These are phyloP conservation scores for Neurospora sublineolata DNA, from an alignment of 495 filamentous ascomycete species.

Conservation along the genomic window DNA sequence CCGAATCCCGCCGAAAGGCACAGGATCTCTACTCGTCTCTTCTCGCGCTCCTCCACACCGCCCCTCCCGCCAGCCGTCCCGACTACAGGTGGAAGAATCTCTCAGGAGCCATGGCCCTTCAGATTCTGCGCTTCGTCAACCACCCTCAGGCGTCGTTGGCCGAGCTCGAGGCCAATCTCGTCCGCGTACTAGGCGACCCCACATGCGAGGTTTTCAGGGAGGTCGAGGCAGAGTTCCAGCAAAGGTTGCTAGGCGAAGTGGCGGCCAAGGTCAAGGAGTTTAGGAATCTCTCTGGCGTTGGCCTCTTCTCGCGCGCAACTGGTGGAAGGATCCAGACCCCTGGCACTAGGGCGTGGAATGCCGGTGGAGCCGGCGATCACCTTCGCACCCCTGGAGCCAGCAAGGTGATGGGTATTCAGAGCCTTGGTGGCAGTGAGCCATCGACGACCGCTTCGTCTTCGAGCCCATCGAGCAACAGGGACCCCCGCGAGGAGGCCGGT, in stretches of 20 bases:
- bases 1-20: conserved; percentile 22
- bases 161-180: conserved; percentile 34
- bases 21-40: conserved; percentile 33
- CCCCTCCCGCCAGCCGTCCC: conserved; percentile 20
- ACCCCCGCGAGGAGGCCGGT: conserved; percentile 37
- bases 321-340: conserved; percentile 25
- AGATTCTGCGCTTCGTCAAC: conserved; percentile 41
- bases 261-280: conserved; percentile 37
- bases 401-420: conserved; percentile 10
- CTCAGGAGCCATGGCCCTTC: conserved; percentile 33
- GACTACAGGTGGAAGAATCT: conserved; percentile 30
- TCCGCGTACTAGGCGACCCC: conserved; percentile 21
- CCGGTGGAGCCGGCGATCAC: conserved; percentile 9
- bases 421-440: background rate
- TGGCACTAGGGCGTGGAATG: conserved; percentile 5
- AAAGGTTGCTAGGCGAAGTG: conserved; percentile 30
- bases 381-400: conserved; percentile 13
- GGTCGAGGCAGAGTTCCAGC: conserved; percentile 30
- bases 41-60: conserved; percentile 33
- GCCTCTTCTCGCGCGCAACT: conserved; percentile 41
- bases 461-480: conserved; percentile 15
- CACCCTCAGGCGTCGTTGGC: conserved; percentile 30
- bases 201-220: conserved; percentile 24
- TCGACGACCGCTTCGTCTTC: background rate
- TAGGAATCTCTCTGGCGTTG: conserved; percentile 35